These are phyloP conservation scores for Wickerhamiella allomyrinae DNA, from an alignment of 805 yeast species.

Conservation along the genomic window DNA sequence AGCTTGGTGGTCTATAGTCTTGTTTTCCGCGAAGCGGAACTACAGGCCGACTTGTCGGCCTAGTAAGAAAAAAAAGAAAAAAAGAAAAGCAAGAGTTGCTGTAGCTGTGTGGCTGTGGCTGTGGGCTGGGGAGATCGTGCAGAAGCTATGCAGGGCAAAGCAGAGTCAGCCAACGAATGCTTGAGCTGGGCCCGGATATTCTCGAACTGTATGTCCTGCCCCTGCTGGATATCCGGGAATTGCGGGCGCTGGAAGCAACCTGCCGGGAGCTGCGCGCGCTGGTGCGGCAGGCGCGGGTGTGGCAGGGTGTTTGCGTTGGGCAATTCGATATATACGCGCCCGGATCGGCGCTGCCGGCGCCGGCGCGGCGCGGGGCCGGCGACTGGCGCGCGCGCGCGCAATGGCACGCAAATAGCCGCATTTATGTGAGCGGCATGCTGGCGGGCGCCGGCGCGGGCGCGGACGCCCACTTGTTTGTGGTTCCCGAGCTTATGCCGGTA, in stretches of 20 bases:
- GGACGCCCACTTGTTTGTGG: not conserved
- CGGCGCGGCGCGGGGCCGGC: not conserved
- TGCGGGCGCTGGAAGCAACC: not conserved
- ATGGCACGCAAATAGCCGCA: not conserved
- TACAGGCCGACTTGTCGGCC: no score
- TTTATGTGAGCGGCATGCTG: not conserved
- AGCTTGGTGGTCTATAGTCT: no score
- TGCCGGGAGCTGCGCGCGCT: not conserved
- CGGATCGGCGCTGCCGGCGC: not conserved
- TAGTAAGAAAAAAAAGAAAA: no score
- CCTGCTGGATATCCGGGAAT: not conserved
- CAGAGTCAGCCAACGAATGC: no score
- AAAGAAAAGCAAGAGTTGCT: no score
- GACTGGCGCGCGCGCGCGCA: not conserved
- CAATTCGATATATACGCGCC: not conserved
- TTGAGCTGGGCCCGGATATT: conserved; percentile 1
- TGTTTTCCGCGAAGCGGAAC: no score
- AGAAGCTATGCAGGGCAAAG: no score
- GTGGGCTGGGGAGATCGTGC: no score
- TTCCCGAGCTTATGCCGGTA: not conserved
- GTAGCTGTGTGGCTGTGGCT: no score
- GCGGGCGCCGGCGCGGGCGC: not conserved
- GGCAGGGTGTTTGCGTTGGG: not conserved
- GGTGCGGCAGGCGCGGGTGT: not conserved
- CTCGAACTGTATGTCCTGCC: not conserved